Percentiles rank a stretch among this genome's conserved stretches.
These are phyloP conservation scores for Pyricularia pennisetigena DNA, from an alignment of 2,329 filamentous ascomycete genomes.

Conservation along the genomic window DNA sequence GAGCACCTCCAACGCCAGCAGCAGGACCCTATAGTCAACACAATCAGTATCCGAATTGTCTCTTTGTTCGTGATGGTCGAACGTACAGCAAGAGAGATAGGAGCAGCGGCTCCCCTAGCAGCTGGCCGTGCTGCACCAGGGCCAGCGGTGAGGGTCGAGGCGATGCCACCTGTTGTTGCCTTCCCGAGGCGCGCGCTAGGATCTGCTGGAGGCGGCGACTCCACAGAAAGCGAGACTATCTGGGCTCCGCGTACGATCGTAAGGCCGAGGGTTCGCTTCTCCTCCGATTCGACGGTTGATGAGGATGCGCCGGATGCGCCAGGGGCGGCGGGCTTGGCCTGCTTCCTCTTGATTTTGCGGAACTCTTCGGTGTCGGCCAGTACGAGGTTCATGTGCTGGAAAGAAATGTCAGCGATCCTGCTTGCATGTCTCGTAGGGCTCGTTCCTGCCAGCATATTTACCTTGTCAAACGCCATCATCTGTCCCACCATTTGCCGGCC, in stretches of 20 bases:
- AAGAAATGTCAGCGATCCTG: conserved; percentile 1
- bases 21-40: conserved; percentile 54
- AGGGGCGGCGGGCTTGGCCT: conserved; percentile 60
- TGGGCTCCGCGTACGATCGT: conserved; percentile 91
- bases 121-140: conserved; percentile 87
- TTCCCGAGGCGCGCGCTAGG: conserved; percentile 82
- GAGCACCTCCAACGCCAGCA: conserved; percentile 70
- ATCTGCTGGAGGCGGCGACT: conserved; percentile 90
- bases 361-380: conserved; percentile 98
- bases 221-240: conserved; percentile 89
- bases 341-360: conserved; percentile 79
- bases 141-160: conserved; percentile 67
- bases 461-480: conserved; percentile 98
- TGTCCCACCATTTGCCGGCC: conserved; percentile 94
- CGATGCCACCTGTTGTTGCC: conserved; percentile 55
- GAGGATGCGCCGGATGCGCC: conserved; percentile 44
- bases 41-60: not conserved
- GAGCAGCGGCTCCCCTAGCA: conserved; percentile 62
- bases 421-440: not conserved
- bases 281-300: conserved; percentile 73
- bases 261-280: conserved; percentile 93
- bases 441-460: conserved; percentile 23
- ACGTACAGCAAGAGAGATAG: conserved; percentile 69
- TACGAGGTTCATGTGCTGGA: conserved; percentile 96
- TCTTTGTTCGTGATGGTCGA: not conserved